phyloP scores from a whole-genome alignment of 2,329 filamentous ascomycete genomes.

The Colletotrichum coccodes region DNA sequence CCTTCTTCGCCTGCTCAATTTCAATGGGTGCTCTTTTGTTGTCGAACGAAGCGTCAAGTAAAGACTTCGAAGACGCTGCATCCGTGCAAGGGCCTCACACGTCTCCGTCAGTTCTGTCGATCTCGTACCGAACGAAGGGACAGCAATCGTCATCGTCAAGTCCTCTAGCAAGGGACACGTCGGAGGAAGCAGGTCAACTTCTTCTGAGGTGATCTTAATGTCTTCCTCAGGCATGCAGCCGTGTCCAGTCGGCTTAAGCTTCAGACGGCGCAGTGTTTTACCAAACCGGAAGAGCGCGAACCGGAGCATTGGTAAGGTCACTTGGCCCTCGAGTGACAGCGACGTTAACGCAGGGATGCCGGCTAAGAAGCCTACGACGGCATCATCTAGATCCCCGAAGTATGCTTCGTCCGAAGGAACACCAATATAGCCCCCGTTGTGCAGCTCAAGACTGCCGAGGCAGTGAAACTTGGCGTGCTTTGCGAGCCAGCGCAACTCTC shows the following conservation, averaged over 20 bases:
- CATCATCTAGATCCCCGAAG: background rate
- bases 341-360: background rate
- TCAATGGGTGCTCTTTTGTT: background rate
- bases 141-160: background rate
- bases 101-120: background rate
- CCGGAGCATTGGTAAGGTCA: background rate
- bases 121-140: background rate
- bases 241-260: background rate
- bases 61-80: background rate
- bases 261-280: background rate
- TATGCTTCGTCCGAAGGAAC: background rate
- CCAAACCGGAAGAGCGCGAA: background rate
- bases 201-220: background rate
- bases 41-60: background rate
- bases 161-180: background rate
- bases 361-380: background rate
- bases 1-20: background rate
- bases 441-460: background rate
- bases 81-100: background rate
- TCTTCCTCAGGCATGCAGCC: background rate
- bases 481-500: constrained; percentile 1
- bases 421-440: background rate
- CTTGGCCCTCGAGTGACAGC: background rate
- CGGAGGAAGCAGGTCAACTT: background rate
- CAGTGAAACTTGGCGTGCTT: background rate